Evolutionary conservation across 208 protist genomes (phyloP).

Genomic region (Trypanosoma theileri): DNA sequence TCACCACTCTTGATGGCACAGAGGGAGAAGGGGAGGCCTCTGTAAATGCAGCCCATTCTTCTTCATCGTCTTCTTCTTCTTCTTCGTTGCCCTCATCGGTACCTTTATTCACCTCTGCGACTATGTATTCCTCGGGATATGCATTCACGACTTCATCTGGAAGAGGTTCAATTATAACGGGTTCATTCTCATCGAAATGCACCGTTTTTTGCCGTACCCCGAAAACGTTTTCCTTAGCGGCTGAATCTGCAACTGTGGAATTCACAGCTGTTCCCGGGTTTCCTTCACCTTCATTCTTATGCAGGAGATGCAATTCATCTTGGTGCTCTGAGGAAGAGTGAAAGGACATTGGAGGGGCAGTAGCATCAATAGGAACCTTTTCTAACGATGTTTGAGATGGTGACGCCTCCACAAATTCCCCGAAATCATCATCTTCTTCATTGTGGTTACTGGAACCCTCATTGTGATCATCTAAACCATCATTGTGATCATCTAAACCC

Average conservation of each 20-base stretch:
- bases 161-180: background rate
- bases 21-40: background rate
- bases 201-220: background rate
- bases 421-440: conserved; percentile 33
- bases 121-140: background rate
- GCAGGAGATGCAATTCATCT: too few relatives aligned
- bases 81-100: background rate
- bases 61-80: conserved; percentile 5
- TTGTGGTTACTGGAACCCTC: too few relatives aligned
- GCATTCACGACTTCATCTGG: background rate
- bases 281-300: too few relatives aligned
- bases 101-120: background rate
- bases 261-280: too few relatives aligned
- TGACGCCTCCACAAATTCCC: conserved; percentile 28
- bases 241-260: background rate
- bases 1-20: background rate
- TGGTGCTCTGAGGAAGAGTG: too few relatives aligned
- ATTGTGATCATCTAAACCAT: too few relatives aligned
- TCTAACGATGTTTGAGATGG: background rate
- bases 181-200: background rate
- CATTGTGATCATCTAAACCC: too few relatives aligned
- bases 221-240: background rate
- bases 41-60: conserved; percentile 23
- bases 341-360: background rate
- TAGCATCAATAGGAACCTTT: background rate